These are phyloP conservation scores for Alternaria gaisen DNA, from an alignment of 2,329 filamentous ascomycete genomes.

Conservation along the genomic window DNA sequence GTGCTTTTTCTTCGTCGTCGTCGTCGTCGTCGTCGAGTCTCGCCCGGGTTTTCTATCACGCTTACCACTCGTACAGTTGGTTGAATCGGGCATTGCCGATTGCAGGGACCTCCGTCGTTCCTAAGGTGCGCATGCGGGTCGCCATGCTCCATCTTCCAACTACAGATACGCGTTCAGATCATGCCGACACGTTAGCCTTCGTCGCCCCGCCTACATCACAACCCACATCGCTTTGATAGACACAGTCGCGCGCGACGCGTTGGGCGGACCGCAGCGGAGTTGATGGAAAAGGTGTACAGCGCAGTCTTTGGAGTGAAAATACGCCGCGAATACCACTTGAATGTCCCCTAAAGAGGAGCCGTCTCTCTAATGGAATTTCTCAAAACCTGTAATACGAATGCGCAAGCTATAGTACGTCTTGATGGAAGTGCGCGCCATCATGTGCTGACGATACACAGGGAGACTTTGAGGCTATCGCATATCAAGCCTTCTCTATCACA, in stretches of 20 bases:
- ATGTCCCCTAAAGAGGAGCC: constrained; percentile 48
- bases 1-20: neutral
- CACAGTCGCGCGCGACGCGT: constrained; percentile 26
- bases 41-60: neutral
- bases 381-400: constrained; percentile 50
- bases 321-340: constrained; percentile 49
- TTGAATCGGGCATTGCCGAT: neutral
- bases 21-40: neutral
- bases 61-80: neutral
- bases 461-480: constrained; percentile 50
- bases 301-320: constrained; percentile 46
- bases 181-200: constrained; percentile 35
- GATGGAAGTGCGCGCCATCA: neutral
- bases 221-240: constrained; percentile 14
- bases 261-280: constrained; percentile 34
- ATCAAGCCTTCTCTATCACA: constrained; percentile 47
- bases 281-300: constrained; percentile 50
- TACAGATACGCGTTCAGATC: constrained; percentile 23
- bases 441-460: constrained; percentile 38
- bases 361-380: constrained; percentile 52
- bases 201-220: constrained; percentile 9
- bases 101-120: neutral
- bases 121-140: constrained; percentile 21
- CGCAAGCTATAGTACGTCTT: constrained; percentile 48
- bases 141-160: constrained; percentile 39